These are phyloP conservation scores for Tylopilus balloui DNA, from an alignment of 768 basidiomycete genomes.

Conservation along the genomic window DNA sequence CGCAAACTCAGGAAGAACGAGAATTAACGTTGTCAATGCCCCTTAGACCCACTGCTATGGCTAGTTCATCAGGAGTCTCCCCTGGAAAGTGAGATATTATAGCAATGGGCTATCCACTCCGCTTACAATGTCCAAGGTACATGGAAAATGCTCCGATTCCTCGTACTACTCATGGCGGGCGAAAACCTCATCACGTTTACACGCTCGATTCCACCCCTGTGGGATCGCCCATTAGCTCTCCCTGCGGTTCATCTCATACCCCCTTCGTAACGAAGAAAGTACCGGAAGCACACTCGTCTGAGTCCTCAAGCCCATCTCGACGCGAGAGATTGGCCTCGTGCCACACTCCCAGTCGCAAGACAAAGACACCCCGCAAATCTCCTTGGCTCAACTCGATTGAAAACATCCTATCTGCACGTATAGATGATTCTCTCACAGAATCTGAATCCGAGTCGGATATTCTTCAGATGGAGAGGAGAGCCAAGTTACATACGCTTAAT, in stretches of 20 bases:
- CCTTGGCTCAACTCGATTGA: constrained; percentile 3
- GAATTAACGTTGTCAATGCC: constrained; percentile 20
- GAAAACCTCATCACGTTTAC: neutral
- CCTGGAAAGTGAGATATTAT: constrained; percentile 16
- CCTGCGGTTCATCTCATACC: neutral
- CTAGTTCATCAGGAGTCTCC: neutral
- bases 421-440: constrained; percentile 31
- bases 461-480: constrained; percentile 7
- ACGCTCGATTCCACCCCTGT: constrained; percentile 2
- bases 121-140: constrained; percentile 14
- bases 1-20: constrained; percentile 32
- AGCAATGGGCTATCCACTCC: neutral
- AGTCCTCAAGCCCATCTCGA: neutral
- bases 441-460: constrained; percentile 26
- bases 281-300: neutral
- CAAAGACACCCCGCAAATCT: neutral
- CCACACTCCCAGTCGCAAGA: constrained; percentile 4
- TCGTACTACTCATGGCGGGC: neutral
- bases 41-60: neutral
- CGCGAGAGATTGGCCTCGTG: neutral
- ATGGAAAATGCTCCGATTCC: neutral
- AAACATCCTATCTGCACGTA: constrained; percentile 1
- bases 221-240: constrained; percentile 1
- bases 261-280: constrained; percentile 1
- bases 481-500: neutral